phyloP scores from a whole-genome alignment of 345 rosid genomes.

The Syzygium jambos region DNA sequence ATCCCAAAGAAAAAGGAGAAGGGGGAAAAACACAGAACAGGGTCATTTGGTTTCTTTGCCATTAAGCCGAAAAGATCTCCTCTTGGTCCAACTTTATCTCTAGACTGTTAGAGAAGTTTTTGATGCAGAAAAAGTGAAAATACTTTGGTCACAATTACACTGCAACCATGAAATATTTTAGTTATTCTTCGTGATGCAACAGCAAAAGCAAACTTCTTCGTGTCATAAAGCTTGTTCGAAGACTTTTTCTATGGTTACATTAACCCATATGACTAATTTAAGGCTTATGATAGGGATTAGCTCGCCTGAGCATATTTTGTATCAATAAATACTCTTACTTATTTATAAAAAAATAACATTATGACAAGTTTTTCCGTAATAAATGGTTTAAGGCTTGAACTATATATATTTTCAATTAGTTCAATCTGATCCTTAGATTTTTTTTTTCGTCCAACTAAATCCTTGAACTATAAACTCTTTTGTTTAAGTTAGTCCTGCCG shows the following conservation, averaged over 20 bases:
- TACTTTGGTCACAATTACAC: background rate
- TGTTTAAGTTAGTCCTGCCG: background rate
- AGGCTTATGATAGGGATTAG: background rate
- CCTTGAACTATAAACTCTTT: background rate
- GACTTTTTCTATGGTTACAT: background rate
- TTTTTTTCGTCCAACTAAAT: background rate
- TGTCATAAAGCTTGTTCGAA: background rate
- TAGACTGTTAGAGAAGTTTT: background rate
- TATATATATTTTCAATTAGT: background rate
- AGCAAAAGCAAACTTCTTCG: background rate
- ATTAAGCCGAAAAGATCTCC: background rate
- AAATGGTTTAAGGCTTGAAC: background rate
- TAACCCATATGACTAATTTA: background rate
- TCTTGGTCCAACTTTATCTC: background rate
- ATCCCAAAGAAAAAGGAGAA: background rate
- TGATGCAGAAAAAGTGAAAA: background rate
- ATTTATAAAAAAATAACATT: background rate
- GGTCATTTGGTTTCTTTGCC: background rate
- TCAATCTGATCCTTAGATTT: background rate
- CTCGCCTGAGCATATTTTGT: rapidly evolving
- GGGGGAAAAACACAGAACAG: background rate
- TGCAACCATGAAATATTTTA: background rate
- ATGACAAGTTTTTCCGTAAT: background rate
- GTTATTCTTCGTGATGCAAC: background rate
- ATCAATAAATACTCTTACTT: background rate